Evolutionary conservation across 2,329 filamentous ascomycete species (phyloP), one percentile per base, ranked within the genome.

Genomic region (Nigrograna mackinnonii): DNA sequence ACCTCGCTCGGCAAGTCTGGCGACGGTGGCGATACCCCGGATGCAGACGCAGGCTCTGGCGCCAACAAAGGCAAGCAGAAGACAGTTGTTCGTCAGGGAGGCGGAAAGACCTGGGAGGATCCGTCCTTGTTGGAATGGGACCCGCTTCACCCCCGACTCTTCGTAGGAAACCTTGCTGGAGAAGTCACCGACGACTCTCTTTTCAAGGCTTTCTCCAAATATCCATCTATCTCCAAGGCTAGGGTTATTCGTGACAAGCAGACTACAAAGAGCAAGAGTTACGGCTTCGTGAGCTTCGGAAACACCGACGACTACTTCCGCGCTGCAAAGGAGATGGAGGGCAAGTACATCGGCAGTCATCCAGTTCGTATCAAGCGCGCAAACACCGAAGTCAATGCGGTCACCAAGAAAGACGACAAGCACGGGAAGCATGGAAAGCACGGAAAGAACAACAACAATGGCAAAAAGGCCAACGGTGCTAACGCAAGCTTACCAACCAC

Each of bases 301-400:
- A 89, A 96, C 64, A 89, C 91, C 21, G 94, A 99, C 67, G 91
- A 96, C 62, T 97, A 95, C 68, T 97, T 99, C 77, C 84, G 89
- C 60, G 92, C 94, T 2, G 92, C 91, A 59, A 91, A 94, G 73
- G 92, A 97, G 74, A 97, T 97, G 94, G 89, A 96, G 62, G 91
- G 91, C 57, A 97, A 99, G 74, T 99, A 99, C 71, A 97, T 99
- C 64, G 92, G 95, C 60, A 96, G 91, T 67, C 94, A 97, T 69
- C 94, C 94, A 0, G 89, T 96, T 20, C 76, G 89, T 19, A 81
- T 97, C 54, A 85, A 88, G 68, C 89, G 94, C 67, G 90, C 89
- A 53, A 95, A 86, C 55, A 96, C 92, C 5, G 91, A 97, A 68
- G 90, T 99, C 68, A 90, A 89, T 64, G 83, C 90, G 4, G 78